Conservation (phyloP, 306 rosid genomes). For the Begonia peltatifolia region DNA sequence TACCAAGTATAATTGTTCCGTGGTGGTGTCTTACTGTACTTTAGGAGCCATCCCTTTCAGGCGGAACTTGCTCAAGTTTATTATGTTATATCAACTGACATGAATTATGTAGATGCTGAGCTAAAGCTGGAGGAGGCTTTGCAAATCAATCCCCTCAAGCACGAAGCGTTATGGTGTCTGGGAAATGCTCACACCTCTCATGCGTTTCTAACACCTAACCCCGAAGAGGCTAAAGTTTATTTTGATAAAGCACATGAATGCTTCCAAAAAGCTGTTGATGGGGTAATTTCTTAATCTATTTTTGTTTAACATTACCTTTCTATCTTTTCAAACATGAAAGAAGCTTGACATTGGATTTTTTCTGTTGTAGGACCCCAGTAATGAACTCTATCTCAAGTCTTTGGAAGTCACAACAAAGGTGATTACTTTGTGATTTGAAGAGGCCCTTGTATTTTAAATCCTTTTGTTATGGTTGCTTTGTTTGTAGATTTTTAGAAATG, state of each 20-base stretch:
- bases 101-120: conserved; percentile 31
- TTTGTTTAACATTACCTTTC: not conserved
- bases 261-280: conserved; percentile 47
- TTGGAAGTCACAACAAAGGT: conserved; percentile 61
- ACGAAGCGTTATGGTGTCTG: conserved; percentile 61
- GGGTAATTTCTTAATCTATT: conserved; percentile 19
- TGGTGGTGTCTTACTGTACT: not conserved
- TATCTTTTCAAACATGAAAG: not conserved
- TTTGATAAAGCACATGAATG: conserved; percentile 44
- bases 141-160: conserved; percentile 38
- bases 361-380: conserved; percentile 53
- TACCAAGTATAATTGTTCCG: not conserved
- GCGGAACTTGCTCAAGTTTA: not conserved
- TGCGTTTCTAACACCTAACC: conserved; percentile 50
- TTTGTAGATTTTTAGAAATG: too few relatives aligned
- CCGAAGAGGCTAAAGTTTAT: conserved; percentile 39
- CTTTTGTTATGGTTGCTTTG: not conserved
- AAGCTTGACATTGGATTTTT: conserved; percentile 12
- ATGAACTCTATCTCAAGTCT: conserved; percentile 58
- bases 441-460: not conserved
- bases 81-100: not conserved
- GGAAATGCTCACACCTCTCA: conserved; percentile 53
- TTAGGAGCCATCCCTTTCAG: not conserved
- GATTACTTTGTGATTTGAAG: conserved; percentile 1
- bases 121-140: conserved; percentile 70